phyloP scores from a whole-genome alignment of 805 yeast genomes.

The Pichia gijzeniarum region DNA sequence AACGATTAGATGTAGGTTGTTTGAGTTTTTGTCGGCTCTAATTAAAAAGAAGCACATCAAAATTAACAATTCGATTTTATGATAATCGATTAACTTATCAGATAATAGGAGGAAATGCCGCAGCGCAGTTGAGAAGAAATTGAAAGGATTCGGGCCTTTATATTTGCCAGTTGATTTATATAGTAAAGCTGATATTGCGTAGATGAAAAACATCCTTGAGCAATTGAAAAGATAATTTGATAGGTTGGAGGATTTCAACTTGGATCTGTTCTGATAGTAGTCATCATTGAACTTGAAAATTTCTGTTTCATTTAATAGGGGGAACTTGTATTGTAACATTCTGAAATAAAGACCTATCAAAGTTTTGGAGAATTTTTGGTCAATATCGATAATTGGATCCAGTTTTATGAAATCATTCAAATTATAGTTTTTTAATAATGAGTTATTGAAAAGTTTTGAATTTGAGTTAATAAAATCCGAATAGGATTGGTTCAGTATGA shows the following conservation, averaged over 20 bases:
- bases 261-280: conserved; percentile 31
- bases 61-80: conserved; percentile 47
- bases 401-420: conserved; percentile 38
- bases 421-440: conserved; percentile 38
- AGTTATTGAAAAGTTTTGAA: conserved; percentile 13
- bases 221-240: conserved; percentile 43
- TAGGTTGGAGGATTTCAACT: neutral
- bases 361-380: conserved; percentile 42
- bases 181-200: conserved; percentile 44
- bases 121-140: conserved; percentile 54
- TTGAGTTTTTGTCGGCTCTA: conserved; percentile 56
- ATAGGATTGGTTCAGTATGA: conserved; percentile 17
- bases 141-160: conserved; percentile 46
- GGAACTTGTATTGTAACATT: conserved; percentile 50
- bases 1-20: conserved; percentile 46
- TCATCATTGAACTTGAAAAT: conserved; percentile 44
- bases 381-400: conserved; percentile 49
- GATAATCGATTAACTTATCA: conserved; percentile 32
- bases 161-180: conserved; percentile 53
- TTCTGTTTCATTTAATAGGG: conserved; percentile 47
- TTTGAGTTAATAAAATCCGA: conserved; percentile 18
- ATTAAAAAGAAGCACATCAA: conserved; percentile 49
- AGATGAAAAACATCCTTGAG: conserved; percentile 51
- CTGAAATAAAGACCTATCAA: conserved; percentile 51
- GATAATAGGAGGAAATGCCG: conserved; percentile 45